A percentile compares a stretch with the other conserved stretches of the same genome.
These are phyloP conservation scores for Chenopodium quinoa DNA, from an alignment of 148 eudicot genomes.

Conservation along the genomic window DNA sequence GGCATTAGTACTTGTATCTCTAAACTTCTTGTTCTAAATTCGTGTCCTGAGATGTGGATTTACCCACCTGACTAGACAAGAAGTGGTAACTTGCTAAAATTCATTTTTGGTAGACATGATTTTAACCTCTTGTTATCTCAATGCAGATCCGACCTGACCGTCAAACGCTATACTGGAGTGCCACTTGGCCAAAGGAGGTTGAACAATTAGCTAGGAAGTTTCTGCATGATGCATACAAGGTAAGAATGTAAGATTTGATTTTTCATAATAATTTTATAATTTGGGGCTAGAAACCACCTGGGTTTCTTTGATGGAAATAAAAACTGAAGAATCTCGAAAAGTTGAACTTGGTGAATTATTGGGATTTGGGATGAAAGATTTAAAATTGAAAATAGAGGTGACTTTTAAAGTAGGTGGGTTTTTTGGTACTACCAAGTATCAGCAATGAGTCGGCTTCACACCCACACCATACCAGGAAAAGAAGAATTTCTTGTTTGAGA, in stretches of 20 bases:
- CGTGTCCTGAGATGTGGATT: background rate
- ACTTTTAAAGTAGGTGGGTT: background rate
- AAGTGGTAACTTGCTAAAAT: background rate
- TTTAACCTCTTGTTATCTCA: background rate
- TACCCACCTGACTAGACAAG: background rate
- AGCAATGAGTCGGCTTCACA: background rate
- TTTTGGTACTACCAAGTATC: background rate
- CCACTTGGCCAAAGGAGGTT: conserved; percentile 99
- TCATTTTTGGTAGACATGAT: background rate
- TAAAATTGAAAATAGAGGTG: background rate
- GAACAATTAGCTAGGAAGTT: conserved; percentile 79
- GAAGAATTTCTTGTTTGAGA: background rate
- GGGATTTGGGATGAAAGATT: background rate
- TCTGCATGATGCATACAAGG: conserved; percentile 84
- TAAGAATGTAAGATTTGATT: conserved; percentile 49
- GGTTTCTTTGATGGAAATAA: background rate
- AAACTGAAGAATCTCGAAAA: background rate
- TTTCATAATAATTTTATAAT: background rate
- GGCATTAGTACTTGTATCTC: background rate
- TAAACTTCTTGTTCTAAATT: background rate
- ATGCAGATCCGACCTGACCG: conserved; percentile 94
- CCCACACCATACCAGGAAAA: background rate
- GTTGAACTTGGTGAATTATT: background rate
- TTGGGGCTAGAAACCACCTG: background rate
- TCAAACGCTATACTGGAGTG: conserved; percentile 94